These are phyloP conservation scores for Chenopodium formosanum DNA, from an alignment of 148 eudicot genomes.

Conservation along the genomic window DNA sequence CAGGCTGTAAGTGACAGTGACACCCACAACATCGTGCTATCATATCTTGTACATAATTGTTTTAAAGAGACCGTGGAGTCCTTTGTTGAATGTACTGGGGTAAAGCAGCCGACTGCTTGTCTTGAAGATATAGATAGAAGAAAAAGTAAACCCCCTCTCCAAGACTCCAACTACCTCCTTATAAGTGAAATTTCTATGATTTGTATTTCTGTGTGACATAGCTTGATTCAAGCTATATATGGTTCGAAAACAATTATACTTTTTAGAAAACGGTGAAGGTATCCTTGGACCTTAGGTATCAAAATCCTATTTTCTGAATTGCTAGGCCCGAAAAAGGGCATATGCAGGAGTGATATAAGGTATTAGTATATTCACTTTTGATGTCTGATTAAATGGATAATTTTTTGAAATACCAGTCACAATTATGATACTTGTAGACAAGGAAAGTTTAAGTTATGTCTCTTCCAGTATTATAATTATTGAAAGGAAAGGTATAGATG, in stretches of 20 bases:
- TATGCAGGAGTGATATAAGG: neutral
- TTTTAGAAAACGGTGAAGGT: neutral
- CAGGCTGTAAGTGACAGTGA: slow-evolving; percentile 71
- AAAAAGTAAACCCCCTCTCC: slow-evolving; percentile 47
- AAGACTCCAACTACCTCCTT: neutral
- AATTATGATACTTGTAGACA: neutral
- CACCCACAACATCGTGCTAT: slow-evolving; percentile 71
- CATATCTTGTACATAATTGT: slow-evolving; percentile 93
- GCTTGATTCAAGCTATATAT: neutral
- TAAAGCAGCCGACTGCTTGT: slow-evolving; percentile 51
- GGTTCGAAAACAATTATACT: neutral
- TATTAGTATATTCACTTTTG: neutral
- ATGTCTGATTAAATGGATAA: neutral
- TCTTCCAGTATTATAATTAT: neutral
- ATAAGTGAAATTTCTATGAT: neutral
- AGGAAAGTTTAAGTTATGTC: neutral
- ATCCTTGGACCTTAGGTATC: neutral
- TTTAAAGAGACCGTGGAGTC: slow-evolving; percentile 76
- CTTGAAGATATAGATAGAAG: slow-evolving; percentile 86
- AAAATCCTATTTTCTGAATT: neutral
- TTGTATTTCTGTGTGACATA: neutral
- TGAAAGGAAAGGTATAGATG: neutral
- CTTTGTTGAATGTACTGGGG: slow-evolving; percentile 55
- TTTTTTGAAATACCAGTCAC: neutral
- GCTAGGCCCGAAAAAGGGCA: neutral